Conservation (phyloP, 108 stramenopile genomes). For the Skeletonema marinoi region DNA sequence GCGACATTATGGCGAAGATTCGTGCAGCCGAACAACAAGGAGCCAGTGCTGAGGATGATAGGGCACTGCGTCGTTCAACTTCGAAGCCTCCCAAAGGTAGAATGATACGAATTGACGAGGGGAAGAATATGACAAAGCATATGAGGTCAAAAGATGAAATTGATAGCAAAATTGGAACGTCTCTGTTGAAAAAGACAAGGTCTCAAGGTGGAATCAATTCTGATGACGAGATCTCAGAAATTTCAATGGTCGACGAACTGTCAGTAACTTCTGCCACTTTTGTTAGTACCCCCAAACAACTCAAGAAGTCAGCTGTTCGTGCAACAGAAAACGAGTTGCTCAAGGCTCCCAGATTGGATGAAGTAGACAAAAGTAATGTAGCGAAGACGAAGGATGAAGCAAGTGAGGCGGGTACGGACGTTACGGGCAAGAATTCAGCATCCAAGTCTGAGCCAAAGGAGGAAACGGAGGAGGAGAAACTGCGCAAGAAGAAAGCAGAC, state of each 20-base stretch:
- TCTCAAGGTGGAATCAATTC: constrained; percentile 5
- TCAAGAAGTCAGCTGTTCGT: neutral
- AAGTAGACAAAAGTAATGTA: neutral
- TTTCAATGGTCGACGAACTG: constrained; percentile 36
- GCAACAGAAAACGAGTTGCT: neutral
- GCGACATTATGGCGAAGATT: constrained; percentile 48
- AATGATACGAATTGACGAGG: neutral
- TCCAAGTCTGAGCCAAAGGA: constrained; percentile 5
- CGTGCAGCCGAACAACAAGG: constrained; percentile 38
- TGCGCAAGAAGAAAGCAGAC: constrained; percentile 31
- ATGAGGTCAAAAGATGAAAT: neutral
- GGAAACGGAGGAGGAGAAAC: constrained; percentile 46
- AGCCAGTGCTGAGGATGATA: constrained; percentile 22
- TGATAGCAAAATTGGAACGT: constrained; percentile 1
- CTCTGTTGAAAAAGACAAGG: neutral
- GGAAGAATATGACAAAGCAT: neutral
- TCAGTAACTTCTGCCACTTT: constrained; percentile 4
- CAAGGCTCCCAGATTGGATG: neutral
- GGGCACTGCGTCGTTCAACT: neutral
- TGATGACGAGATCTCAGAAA: constrained; percentile 45
- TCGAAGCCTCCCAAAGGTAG: neutral
- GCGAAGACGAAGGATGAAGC: neutral
- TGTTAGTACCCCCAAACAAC: neutral
- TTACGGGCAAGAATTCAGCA: neutral
- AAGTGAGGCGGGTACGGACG: neutral